Percentiles rank a stretch among this genome's conserved stretches.
Conservation (phyloP, 2,329 filamentous ascomycete species). For the Fusarium coicis region DNA sequence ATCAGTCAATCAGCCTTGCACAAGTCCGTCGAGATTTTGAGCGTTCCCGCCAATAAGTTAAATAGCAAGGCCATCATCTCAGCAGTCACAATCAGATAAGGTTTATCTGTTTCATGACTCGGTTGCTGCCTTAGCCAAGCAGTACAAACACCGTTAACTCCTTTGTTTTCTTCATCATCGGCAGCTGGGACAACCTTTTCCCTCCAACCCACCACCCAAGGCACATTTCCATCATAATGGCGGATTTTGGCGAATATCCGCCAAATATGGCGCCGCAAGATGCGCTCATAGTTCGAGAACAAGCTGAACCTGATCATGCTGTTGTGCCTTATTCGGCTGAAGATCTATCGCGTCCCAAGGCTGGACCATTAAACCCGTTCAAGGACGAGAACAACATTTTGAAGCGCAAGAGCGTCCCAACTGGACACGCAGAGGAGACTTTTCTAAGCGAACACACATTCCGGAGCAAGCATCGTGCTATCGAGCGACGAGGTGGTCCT, state of each 20-base stretch:
- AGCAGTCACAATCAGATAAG: not conserved
- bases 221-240: slow-evolving; percentile 56
- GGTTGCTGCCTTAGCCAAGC: not conserved
- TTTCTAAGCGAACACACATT: slow-evolving; percentile 93
- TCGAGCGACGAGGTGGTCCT: slow-evolving; percentile 73
- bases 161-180: not conserved
- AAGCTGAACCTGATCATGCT: slow-evolving; percentile 67
- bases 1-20: not conserved
- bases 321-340: slow-evolving; percentile 76
- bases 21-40: not conserved
- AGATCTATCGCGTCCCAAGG: slow-evolving; percentile 71
- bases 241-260: slow-evolving; percentile 71
- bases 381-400: slow-evolving; percentile 68
- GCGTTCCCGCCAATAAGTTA: not conserved
- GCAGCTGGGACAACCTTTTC: not conserved
- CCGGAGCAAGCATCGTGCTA: slow-evolving; percentile 84
- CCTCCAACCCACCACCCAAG: not conserved
- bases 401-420: slow-evolving; percentile 85
- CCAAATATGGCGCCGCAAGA: slow-evolving; percentile 74
- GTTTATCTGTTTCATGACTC: not conserved
- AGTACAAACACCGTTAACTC: not conserved
- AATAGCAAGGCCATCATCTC: not conserved
- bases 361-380: slow-evolving; percentile 82
- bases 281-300: slow-evolving; percentile 67
- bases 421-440: slow-evolving; percentile 88